phyloP scores from a whole-genome alignment of 2,329 filamentous ascomycete species.

The Aspergillus sp. region DNA sequence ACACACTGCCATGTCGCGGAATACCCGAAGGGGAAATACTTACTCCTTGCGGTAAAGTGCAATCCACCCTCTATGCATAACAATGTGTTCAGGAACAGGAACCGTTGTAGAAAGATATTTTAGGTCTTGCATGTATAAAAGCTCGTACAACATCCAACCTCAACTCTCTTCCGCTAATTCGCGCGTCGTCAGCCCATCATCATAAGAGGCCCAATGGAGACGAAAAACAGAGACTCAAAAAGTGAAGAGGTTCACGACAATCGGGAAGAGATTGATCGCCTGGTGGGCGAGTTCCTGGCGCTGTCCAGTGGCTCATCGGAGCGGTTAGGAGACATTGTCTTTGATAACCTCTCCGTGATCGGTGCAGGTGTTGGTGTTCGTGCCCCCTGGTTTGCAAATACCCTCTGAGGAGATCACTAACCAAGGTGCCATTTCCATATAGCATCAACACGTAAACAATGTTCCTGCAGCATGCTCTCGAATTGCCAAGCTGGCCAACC shows the following conservation, averaged over 20 bases:
- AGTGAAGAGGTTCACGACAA: background rate
- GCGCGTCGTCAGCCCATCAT: background rate
- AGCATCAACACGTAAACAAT: background rate
- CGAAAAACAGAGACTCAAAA: background rate
- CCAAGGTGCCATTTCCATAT: too few relatives aligned
- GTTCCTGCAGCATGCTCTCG: background rate
- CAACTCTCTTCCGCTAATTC: background rate
- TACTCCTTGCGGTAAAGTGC: background rate
- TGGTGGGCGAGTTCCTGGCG: background rate
- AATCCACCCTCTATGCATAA: background rate
- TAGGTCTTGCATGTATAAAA: too few relatives aligned
- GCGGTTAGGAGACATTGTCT: background rate
- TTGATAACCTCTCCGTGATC: background rate
- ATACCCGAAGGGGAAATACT: background rate
- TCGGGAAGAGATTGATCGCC: background rate
- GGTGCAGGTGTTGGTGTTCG: background rate
- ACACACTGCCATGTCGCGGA: too few relatives aligned
- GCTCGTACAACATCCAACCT: too few relatives aligned
- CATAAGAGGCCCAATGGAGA: background rate
- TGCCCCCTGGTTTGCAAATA: too few relatives aligned
- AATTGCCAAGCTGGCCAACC: background rate
- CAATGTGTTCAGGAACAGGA: background rate
- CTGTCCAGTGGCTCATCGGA: background rate
- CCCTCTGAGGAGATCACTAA: too few relatives aligned
- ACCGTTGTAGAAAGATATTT: too few relatives aligned